These are phyloP conservation scores for Asterionellopsis glacialis DNA, from an alignment of 108 stramenopile genomes.

Conservation along the genomic window DNA sequence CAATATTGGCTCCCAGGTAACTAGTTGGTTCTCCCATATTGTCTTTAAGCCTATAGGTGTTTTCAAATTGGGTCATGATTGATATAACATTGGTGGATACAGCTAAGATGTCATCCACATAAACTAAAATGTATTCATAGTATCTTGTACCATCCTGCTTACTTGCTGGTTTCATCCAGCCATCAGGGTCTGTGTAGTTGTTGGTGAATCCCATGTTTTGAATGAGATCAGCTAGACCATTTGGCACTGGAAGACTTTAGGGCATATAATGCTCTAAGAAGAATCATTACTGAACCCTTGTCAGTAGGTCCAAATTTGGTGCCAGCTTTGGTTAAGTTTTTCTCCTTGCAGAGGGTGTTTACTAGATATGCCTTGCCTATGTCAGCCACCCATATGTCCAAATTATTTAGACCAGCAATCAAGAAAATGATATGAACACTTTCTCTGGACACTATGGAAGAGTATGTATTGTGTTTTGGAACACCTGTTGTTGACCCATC, in stretches of 20 bases:
- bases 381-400: conserved; percentile 26
- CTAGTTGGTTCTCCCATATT: conserved; percentile 9
- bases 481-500: conserved; percentile 15
- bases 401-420: conserved; percentile 20
- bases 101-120: conserved; percentile 21
- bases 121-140: conserved; percentile 13
- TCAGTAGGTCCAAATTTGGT: conserved; percentile 18
- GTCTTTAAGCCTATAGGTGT: conserved; percentile 15
- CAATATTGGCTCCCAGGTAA: conserved; percentile 21
- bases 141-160: conserved; percentile 13
- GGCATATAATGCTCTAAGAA: conserved; percentile 28
- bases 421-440: conserved; percentile 16
- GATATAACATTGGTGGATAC: conserved; percentile 1
- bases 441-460: conserved; percentile 16
- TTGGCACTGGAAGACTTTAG: conserved; percentile 30
- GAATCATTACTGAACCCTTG: conserved; percentile 2
- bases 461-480: conserved; percentile 20
- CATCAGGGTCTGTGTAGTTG: conserved; percentile 11
- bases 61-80: background rate
- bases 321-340: conserved; percentile 23
- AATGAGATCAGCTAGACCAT: conserved; percentile 16
- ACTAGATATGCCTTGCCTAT: conserved; percentile 39
- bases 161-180: background rate
- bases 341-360: conserved; percentile 30
- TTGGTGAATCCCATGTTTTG: conserved; percentile 10